These are phyloP conservation scores for Mycena amicta DNA, from an alignment of 768 basidiomycete species.

Conservation along the genomic window DNA sequence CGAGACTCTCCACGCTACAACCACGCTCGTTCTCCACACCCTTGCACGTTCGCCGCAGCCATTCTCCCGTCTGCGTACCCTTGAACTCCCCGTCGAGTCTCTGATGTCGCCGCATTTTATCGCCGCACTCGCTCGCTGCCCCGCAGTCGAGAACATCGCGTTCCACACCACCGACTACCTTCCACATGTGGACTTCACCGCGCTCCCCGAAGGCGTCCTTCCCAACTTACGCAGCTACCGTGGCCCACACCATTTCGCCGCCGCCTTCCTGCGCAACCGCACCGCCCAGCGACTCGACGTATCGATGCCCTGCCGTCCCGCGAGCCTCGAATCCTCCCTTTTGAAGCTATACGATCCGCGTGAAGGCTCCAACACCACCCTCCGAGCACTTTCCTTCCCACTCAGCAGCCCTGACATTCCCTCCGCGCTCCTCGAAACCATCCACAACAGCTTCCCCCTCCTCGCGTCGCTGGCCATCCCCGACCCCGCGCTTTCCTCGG, in stretches of 20 bases:
- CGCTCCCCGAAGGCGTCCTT: conserved; percentile 5
- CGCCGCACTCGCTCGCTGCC: conserved; percentile 30
- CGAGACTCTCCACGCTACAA: conserved; percentile 33
- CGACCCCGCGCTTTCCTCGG: conserved; percentile 1
- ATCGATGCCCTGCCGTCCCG: background rate
- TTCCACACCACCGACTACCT: background rate
- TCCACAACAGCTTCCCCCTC: background rate
- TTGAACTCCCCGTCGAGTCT: conserved; percentile 29
- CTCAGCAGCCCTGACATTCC: conserved; percentile 3
- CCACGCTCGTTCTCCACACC: conserved; percentile 27
- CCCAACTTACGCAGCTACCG: background rate
- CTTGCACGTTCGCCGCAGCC: conserved; percentile 19
- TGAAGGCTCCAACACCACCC: background rate
- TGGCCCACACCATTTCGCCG: conserved; percentile 7
- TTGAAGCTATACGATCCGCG: background rate
- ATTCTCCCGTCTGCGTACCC: conserved; percentile 20
- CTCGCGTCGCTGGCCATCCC: conserved; percentile 1
- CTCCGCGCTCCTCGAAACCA: background rate
- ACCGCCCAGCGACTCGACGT: background rate
- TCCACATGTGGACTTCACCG: background rate
- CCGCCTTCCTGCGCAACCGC: conserved; percentile 1
- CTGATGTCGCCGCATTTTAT: conserved; percentile 26
- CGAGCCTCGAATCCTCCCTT: conserved; percentile 1
- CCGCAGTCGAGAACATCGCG: conserved; percentile 28
- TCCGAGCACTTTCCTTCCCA: background rate